Evolutionary conservation across 768 basidiomycete genomes (phyloP), one percentile per base, ranked within the genome.

Genomic region (Mycena floridula): DNA sequence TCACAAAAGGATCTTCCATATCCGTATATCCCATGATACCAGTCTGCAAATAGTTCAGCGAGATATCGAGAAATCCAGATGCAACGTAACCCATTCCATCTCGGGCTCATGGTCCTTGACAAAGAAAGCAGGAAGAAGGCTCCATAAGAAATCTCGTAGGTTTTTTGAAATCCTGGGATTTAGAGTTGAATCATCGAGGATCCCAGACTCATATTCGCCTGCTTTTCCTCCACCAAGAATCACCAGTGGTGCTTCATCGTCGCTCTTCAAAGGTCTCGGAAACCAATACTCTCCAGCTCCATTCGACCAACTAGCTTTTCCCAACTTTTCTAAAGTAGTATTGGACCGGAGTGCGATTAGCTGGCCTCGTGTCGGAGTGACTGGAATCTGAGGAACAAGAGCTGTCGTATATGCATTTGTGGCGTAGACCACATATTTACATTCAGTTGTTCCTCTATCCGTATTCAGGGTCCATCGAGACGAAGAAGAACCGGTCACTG

Each of bases 1-100:
- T 45, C 54, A 89, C 86, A 43, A 87, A 79, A 0, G 88, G 88
- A 56, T 83, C 81, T 1, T 67, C 65, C 0, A 63, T 64, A 43
- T 63, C 65, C 0, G 88, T 85, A 52, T 66, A 86, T 0, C 79
- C 89, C 86, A 89, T 89, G 36, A 92, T 87, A 0, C 89, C 90
- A 1, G 84, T 87, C 89, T 37, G n/a, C 30, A 22, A 12, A 43
- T 45, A 18, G 51, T 15, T 28, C 7, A 25, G 13, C 27, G 25
- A 32, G 6, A 47, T 13, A 30, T 21, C 44, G 7, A 13, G 8
- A 2, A 9, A 18, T 30, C 27, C 45, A 21, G 9, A 43, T 28
- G 1, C 11, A 63, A n/a, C n/a, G 74, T 36, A 40, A 86, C 88
- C 89, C 90, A 93, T 71, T 91, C 86, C 74, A 81, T 78, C 58